Base-by-base conservation (phyloP, 345 rosid genomes). In the Ailanthus altissimus region DNA sequence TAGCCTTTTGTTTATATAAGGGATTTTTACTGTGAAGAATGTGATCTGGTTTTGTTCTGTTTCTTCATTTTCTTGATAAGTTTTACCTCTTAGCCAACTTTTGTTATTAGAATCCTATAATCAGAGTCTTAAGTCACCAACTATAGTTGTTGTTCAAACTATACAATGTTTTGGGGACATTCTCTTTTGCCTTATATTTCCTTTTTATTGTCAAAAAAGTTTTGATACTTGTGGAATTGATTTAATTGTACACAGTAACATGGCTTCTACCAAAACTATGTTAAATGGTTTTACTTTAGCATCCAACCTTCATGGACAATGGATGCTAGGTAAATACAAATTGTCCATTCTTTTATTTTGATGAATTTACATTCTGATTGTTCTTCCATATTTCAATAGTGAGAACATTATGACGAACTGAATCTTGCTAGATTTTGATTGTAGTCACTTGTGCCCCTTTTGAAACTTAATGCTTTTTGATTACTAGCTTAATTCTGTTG, bases 381-480 rank as follows among this genome's bases (percentile, higher is more conserved):
- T 64, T 61, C 59, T 49, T 47, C 10, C 20, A 45, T 38, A 23
- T 72, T 13, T 0, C 26, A 47, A 42, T 23, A 12, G 56, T 21
- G 23, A 40, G 65, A 49, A 49, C 14, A 43, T 68, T 18, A 13
- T 8, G 8, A 14, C 21, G 53, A 46, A 8, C 20, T 71, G 74
- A 45, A 46, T 47, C n/a, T 18, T 59, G 20, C 25, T 61, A 26
- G 51, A 53, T 54, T 54, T 54, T 54, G n/a, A n/a, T n/a, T 40
- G 42, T 46, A 36, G 2, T 71, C 6, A 28, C 59, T 28, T 5
- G 2, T 67, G 5, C 56, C 6, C 32, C 11, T 72, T 23, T n/a
- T 60, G 53, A 20, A 58, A 20, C 56, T 28, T 32, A 46, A 38
- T n/a, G 20, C 62, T 61, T 62, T 64, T 79, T 40, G 50, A 70